phyloP scores from a whole-genome alignment of 768 basidiomycete species.

The Lyophyllum semitale region DNA sequence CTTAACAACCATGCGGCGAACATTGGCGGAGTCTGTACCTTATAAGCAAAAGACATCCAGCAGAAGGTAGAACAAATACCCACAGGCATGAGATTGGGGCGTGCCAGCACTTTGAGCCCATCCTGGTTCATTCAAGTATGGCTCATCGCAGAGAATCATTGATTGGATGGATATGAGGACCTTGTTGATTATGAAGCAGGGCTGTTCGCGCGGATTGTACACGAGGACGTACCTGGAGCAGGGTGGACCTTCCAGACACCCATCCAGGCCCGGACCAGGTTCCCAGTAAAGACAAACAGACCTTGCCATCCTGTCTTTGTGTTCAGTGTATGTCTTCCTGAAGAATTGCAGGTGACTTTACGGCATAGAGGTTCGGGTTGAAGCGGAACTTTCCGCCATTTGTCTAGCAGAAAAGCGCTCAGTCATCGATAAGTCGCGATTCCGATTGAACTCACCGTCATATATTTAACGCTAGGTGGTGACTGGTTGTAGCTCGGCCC shows the following conservation, averaged over 20 bases:
- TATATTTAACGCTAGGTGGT: conserved; percentile 71
- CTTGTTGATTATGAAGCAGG: conserved; percentile 59
- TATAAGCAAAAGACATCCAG: background rate
- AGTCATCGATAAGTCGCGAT: background rate
- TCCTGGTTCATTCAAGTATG: conserved; percentile 91
- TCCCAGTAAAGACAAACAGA: conserved; percentile 87
- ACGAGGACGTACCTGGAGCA: conserved; percentile 65
- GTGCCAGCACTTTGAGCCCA: conserved; percentile 78
- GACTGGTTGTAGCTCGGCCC: conserved; percentile 86
- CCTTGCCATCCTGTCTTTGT: conserved; percentile 80
- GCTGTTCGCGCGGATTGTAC: background rate
- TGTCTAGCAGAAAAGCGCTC: conserved; percentile 50
- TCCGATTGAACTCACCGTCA: conserved; percentile 49
- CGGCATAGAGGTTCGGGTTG: conserved; percentile 94
- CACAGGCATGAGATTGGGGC: conserved; percentile 77
- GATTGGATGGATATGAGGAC: conserved; percentile 95
- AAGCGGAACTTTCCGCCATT: conserved; percentile 88
- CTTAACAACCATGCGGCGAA: conserved; percentile 88
- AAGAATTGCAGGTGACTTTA: conserved; percentile 29
- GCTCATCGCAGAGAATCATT: conserved; percentile 94
- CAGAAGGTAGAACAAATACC: conserved; percentile 20
- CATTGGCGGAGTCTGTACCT: conserved; percentile 80
- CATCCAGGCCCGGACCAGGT: conserved; percentile 96
- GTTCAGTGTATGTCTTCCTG: background rate
- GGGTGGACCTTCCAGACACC: conserved; percentile 86